Evolutionary conservation across 1,139 yeast species (phyloP), one percentile per base, ranked within the genome.

Genomic region (Saccharomycopsis phalli): DNA sequence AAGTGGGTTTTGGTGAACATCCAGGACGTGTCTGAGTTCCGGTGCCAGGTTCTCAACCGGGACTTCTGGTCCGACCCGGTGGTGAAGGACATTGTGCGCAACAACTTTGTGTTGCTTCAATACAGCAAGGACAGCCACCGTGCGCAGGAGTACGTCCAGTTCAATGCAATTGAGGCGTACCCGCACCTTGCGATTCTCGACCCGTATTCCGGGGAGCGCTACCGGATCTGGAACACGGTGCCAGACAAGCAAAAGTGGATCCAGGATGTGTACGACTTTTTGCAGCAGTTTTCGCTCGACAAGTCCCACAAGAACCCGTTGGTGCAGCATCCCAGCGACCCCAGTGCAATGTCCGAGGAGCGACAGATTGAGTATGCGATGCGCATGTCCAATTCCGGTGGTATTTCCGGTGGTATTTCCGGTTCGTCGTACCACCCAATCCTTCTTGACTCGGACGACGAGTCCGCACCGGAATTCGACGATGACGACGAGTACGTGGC

Each of bases 151-250:
- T 91, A 84, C 56, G 55, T 68, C 18, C 78, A 79, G 48, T 65
- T 77, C 39, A 59, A 67, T 2, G 14, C 28, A 21, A 31, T 34
- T n/a, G 71, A 71, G 21, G 69, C 62, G 25, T 80, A 66, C 54
- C 99, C 99, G 1, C 96, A 91, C 56, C 76, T 93, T 32, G 86
- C 96, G 2, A 83, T 93, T 32, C 58, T 93, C 42, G 99, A 93
- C 56, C 96, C 98, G 1, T 74, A 88, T 56, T 91, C 98, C 0
- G 97, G 97, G 11, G 98, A 91, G 59, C 68, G 94, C 46, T 71
- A 86, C 42, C 70, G 71, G 50, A 68, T 67, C 46, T 88, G 96
- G 95, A 36, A 19, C 10, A 26, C 19, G 10, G 78, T 76, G 1
- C 94, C 93, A 0, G 60, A 61, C 8, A 66, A 61, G 11, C 27